These are phyloP conservation scores for Mesembryanthemum crystallinum DNA, from an alignment of 148 eudicot species.

Conservation along the genomic window DNA sequence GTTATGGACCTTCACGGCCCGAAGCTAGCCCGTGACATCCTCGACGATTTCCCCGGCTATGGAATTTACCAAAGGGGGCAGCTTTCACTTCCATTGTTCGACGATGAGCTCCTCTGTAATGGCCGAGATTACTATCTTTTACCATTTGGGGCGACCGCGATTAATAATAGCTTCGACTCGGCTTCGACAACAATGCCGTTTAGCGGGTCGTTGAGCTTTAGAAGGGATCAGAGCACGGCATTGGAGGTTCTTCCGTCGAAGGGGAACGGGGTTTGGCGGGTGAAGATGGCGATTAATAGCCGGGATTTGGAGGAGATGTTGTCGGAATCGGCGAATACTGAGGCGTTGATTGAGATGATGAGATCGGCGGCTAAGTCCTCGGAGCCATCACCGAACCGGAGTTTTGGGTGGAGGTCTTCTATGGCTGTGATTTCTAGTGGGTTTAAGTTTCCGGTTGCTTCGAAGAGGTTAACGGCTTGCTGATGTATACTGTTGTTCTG, in stretches of 20 bases:
- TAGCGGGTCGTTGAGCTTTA: slow-evolving; percentile 23
- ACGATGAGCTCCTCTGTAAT: slow-evolving; percentile 34
- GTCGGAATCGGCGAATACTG: slow-evolving; percentile 39
- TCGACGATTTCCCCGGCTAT: slow-evolving; percentile 42
- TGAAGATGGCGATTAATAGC: slow-evolving; percentile 49
- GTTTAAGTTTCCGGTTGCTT: background rate
- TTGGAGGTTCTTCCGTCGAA: slow-evolving; percentile 44
- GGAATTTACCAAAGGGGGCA: slow-evolving; percentile 36
- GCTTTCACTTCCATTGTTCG: slow-evolving; percentile 31
- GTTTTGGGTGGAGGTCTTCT: slow-evolving; percentile 6
- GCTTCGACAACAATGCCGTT: slow-evolving; percentile 23
- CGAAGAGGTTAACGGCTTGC: background rate
- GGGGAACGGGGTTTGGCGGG: slow-evolving; percentile 63
- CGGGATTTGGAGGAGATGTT: slow-evolving; percentile 49
- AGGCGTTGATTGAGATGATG: slow-evolving; percentile 62
- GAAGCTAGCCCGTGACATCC: slow-evolving; percentile 37
- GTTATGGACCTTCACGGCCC: slow-evolving; percentile 41
- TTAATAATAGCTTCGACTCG: too few species aligned
- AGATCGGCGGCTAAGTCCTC: slow-evolving; percentile 38
- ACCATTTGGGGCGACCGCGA: slow-evolving; percentile 27
- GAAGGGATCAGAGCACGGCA: slow-evolving; percentile 8
- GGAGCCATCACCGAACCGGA: background rate
- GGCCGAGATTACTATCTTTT: slow-evolving; percentile 45
- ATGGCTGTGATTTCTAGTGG: slow-evolving; percentile 1
- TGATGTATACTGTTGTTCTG: background rate